Evolutionary conservation across 2,329 filamentous ascomycete species (phyloP).

Genomic region (Herpotrichia juniperi): DNA sequence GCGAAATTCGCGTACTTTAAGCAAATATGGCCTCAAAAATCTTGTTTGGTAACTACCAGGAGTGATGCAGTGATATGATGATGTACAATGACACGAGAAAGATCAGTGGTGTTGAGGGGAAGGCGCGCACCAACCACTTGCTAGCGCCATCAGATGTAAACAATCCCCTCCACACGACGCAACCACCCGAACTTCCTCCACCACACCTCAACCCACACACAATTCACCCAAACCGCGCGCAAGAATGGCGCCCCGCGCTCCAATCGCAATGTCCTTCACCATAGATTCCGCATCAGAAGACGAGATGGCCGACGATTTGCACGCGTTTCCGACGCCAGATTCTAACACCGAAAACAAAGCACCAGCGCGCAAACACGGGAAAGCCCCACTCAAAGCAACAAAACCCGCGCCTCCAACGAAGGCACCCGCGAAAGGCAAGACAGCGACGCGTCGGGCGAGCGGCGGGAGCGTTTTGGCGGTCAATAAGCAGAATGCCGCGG

Average conservation of each 20-base stretch:
- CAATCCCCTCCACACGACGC: conserved; percentile 1
- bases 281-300: conserved; percentile 50
- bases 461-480: conserved; percentile 37
- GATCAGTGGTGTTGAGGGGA: neutral
- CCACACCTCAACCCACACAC: neutral
- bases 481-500: conserved; percentile 44
- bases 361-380: conserved; percentile 42
- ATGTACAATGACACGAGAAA: neutral
- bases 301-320: conserved; percentile 46
- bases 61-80: too few species aligned
- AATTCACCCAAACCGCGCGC: neutral
- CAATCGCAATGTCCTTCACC: conserved; percentile 42
- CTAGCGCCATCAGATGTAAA: conserved; percentile 1
- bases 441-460: conserved; percentile 45
- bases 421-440: conserved; percentile 42
- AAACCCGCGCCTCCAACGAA: conserved; percentile 31
- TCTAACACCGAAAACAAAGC: conserved; percentile 49
- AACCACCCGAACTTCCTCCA: neutral
- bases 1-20: too few species aligned
- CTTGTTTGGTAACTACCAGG: too few species aligned
- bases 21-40: too few species aligned
- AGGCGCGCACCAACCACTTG: neutral
- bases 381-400: conserved; percentile 30
- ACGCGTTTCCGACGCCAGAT: conserved; percentile 45
- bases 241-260: conserved; percentile 41